These are phyloP conservation scores for Glarea lozoyensis DNA, from an alignment of 495 filamentous ascomycete genomes.

Conservation along the genomic window DNA sequence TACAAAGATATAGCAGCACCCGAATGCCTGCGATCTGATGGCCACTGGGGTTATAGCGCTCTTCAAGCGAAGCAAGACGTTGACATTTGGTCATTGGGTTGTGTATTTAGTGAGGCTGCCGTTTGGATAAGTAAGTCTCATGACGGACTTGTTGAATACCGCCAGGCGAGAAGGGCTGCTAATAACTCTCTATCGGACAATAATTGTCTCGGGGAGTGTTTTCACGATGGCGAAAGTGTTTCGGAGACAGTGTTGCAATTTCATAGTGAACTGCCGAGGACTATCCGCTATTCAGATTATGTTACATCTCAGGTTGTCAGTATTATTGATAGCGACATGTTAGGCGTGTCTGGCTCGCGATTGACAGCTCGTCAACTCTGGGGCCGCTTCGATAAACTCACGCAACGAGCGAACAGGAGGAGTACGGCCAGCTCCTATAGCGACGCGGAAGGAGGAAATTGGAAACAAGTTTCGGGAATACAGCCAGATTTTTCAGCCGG, in stretches of 20 bases:
- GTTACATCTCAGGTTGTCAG: too few relatives aligned
- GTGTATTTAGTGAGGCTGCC: slow-evolving; percentile 35
- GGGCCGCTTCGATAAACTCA: too few relatives aligned
- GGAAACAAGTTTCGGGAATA: too few relatives aligned
- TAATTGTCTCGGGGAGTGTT: slow-evolving; percentile 29
- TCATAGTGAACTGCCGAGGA: too few relatives aligned
- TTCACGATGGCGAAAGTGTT: slow-evolving; percentile 32
- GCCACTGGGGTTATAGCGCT: neutral
- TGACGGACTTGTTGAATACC: slow-evolving; percentile 27
- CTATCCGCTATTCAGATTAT: too few relatives aligned
- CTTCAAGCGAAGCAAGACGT: slow-evolving; percentile 11
- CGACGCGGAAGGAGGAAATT: too few relatives aligned
- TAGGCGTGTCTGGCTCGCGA: too few relatives aligned
- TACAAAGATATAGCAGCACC: slow-evolving; percentile 22
- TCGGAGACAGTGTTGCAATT: slow-evolving; percentile 26
- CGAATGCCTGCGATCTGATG: slow-evolving; percentile 19
- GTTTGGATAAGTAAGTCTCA: slow-evolving; percentile 30
- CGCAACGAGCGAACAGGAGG: too few relatives aligned
- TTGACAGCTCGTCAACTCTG: too few relatives aligned
- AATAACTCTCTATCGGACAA: slow-evolving; percentile 13
- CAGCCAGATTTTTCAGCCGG: too few relatives aligned
- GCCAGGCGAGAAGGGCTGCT: slow-evolving; percentile 20
- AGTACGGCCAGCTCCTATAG: too few relatives aligned
- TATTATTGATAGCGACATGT: too few relatives aligned
- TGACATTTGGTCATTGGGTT: slow-evolving; percentile 39